phyloP scores from a whole-genome alignment of 257 asterid species.

The Scutellaria baicalensis region DNA sequence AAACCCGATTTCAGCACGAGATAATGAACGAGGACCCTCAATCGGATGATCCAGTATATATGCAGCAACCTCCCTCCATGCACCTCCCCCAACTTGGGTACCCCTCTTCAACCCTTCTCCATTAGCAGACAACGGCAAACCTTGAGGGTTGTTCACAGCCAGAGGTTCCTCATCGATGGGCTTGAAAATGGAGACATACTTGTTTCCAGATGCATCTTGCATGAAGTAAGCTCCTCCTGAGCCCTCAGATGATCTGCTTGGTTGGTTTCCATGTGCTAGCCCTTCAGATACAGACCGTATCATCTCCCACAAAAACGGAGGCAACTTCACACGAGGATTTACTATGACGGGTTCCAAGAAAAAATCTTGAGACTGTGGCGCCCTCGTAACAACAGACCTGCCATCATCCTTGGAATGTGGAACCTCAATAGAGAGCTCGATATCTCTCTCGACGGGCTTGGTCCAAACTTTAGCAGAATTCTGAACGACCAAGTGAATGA shows the following conservation, averaged over 20 bases:
- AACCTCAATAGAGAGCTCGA: constrained; percentile 55
- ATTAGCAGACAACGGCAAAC: constrained; percentile 48
- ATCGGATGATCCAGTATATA: constrained; percentile 62
- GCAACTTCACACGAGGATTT: constrained; percentile 33
- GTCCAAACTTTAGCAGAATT: constrained; percentile 48
- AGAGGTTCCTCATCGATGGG: constrained; percentile 76
- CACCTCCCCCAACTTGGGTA: constrained; percentile 76
- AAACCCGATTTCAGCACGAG: constrained; percentile 44
- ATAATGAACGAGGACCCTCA: constrained; percentile 32
- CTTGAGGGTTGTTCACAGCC: constrained; percentile 64
- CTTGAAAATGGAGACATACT: constrained; percentile 53
- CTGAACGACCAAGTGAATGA: constrained; percentile 57
- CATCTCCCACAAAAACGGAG: constrained; percentile 40
- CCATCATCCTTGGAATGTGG: constrained; percentile 9
- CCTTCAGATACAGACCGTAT: constrained; percentile 45
- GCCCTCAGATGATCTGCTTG: constrained; percentile 64
- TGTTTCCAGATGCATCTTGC: constrained; percentile 55
- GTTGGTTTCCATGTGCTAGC: constrained; percentile 40
- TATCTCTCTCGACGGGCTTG: constrained; percentile 38
- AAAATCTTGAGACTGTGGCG: constrained; percentile 13
- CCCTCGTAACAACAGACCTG: constrained; percentile 1
- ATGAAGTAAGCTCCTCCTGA: constrained; percentile 72
- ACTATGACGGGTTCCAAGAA: constrained; percentile 43
- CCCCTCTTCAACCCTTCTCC: constrained; percentile 83
- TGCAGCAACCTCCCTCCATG: constrained; percentile 68